Conservation (phyloP, 1,284 basidiomycete species). For the Apiotrichum gracile region DNA sequence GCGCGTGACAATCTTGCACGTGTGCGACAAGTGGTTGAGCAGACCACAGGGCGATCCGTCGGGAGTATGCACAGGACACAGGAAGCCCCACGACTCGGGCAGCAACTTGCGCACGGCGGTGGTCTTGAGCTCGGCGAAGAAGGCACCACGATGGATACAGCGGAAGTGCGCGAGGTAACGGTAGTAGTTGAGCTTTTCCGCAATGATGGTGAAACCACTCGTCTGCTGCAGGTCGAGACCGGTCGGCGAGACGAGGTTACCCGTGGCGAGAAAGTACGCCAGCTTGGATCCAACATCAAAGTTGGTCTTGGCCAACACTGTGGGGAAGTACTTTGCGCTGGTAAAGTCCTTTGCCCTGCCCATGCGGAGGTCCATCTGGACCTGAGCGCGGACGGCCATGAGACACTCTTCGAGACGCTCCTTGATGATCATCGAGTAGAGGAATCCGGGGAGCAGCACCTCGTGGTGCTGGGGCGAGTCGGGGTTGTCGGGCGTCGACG, state of each 20-base stretch:
- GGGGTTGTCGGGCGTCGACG: constrained; percentile 91
- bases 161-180: constrained; percentile 98
- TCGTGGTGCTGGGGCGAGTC: constrained; percentile 99
- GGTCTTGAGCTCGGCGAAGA: constrained; percentile 98
- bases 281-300: constrained; percentile 89
- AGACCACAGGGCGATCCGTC: constrained; percentile 98
- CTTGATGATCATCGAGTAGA: constrained; percentile 98
- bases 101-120: constrained; percentile 95
- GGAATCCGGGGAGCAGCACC: constrained; percentile 83
- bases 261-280: constrained; percentile 94
- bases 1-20: constrained; percentile 83
- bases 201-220: constrained; percentile 95
- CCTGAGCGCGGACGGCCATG: constrained; percentile 65
- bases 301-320: constrained; percentile 70
- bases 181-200: constrained; percentile 98
- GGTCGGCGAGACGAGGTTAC: constrained; percentile 88
- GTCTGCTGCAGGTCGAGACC: constrained; percentile 97
- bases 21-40: constrained; percentile 91
- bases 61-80: constrained; percentile 98
- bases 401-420: constrained; percentile 91
- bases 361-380: constrained; percentile 68
- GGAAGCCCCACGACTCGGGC: constrained; percentile 98
- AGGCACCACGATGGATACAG: constrained; percentile 97
- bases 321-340: constrained; percentile 80
- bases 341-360: constrained; percentile 73